Conservation (phyloP, 1,284 basidiomycete genomes). For the Rhizopogon parksii region DNA sequence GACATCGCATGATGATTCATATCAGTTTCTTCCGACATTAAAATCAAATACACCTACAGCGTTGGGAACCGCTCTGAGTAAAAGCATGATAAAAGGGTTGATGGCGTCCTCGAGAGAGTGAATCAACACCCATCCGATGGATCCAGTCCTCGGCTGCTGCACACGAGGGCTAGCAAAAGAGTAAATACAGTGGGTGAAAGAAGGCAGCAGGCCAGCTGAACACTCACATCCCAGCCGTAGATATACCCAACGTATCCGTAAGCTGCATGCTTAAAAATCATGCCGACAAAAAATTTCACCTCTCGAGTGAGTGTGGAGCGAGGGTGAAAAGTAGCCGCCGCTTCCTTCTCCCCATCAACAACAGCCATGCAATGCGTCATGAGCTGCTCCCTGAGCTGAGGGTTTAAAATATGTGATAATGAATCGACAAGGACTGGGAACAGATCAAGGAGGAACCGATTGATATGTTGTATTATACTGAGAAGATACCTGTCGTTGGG, state of each 20-base stretch:
- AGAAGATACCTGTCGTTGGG: constrained; percentile 22
- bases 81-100: constrained; percentile 50
- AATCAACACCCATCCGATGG: constrained; percentile 36
- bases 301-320: constrained; percentile 20
- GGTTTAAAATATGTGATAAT: constrained; percentile 21
- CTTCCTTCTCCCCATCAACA: constrained; percentile 29
- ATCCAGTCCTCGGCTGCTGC: constrained; percentile 40
- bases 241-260: constrained; percentile 44
- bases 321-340: constrained; percentile 20
- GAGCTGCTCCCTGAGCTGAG: constrained; percentile 17
- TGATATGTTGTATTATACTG: constrained; percentile 25
- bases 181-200: constrained; percentile 6
- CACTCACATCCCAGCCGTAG: constrained; percentile 47
- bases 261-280: constrained; percentile 40
- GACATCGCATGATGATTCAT: constrained; percentile 4
- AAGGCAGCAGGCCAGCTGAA: background rate
- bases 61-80: constrained; percentile 32
- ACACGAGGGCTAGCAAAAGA: constrained; percentile 33
- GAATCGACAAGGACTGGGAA: constrained; percentile 24
- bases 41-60: constrained; percentile 32
- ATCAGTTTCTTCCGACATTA: background rate
- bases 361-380: constrained; percentile 20
- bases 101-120: constrained; percentile 33
- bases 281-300: constrained; percentile 44
- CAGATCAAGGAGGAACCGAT: constrained; percentile 27